These are phyloP conservation scores for Physcia stellaris DNA, from an alignment of 495 filamentous ascomycete genomes.

Conservation along the genomic window DNA sequence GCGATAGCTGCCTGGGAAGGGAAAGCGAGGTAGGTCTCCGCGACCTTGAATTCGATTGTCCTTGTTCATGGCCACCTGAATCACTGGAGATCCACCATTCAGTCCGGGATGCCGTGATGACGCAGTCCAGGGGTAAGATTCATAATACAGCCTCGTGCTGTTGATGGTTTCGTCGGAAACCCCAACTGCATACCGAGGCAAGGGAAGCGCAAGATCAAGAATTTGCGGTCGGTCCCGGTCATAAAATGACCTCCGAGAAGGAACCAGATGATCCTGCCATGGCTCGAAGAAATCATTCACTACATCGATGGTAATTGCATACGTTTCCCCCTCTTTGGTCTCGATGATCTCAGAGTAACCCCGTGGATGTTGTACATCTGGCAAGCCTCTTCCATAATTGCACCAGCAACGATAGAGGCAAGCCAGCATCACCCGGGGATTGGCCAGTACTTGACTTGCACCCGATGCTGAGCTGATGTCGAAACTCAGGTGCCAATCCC, in stretches of 20 bases:
- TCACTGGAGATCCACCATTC: background rate
- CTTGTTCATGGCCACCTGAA: background rate
- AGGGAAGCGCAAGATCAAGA: background rate
- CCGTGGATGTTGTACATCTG: no score
- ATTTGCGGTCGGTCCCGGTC: background rate
- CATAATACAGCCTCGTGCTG: background rate
- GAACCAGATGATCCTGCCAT: no score
- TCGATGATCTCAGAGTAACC: no score
- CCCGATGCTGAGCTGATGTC: background rate
- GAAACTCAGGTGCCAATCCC: background rate
- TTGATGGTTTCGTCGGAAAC: background rate
- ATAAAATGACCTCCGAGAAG: no score
- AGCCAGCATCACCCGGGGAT: slow-evolving; percentile 1
- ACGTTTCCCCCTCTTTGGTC: no score
- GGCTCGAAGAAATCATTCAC: no score
- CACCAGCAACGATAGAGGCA: slow-evolving; percentile 7
- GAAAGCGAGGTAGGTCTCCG: slow-evolving; percentile 3
- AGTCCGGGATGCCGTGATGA: background rate
- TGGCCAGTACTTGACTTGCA: background rate
- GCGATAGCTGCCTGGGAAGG: slow-evolving; percentile 2
- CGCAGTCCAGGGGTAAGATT: background rate
- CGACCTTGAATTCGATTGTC: slow-evolving; percentile 3
- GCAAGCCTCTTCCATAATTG: no score
- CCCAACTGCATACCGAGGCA: background rate
- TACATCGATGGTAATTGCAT: no score